phyloP scores from a whole-genome alignment of 495 filamentous ascomycete species.

The Xylaria acuta region DNA sequence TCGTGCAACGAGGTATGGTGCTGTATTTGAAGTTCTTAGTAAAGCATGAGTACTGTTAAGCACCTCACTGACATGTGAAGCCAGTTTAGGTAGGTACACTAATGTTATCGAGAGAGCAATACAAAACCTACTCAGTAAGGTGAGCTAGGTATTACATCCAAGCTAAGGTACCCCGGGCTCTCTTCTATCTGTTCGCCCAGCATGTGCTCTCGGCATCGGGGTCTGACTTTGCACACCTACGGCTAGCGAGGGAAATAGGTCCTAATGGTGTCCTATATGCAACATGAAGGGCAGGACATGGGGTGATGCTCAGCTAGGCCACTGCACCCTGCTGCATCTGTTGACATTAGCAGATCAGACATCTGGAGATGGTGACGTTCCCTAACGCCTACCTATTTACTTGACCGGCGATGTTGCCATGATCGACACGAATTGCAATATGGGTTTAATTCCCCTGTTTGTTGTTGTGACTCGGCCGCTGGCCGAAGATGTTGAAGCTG shows the following conservation, averaged over 20 bases:
- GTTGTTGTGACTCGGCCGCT: neutral
- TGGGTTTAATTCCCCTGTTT: neutral
- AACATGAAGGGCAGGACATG: neutral
- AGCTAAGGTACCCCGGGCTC: too few species aligned
- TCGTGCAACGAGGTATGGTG: too few species aligned
- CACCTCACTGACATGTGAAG: neutral
- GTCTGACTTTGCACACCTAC: neutral
- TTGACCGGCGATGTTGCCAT: conserved; percentile 1
- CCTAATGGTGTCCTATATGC: too few species aligned
- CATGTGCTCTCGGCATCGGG: too few species aligned
- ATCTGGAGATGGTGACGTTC: neutral
- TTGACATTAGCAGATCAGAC: neutral
- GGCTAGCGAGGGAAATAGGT: neutral
- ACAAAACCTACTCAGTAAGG: too few species aligned
- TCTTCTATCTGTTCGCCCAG: too few species aligned
- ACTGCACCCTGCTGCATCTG: neutral
- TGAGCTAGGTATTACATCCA: too few species aligned
- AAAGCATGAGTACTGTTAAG: neutral
- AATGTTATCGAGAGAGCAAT: neutral
- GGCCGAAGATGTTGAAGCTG: neutral
- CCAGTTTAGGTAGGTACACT: neutral
- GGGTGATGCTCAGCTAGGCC: neutral
- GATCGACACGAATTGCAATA: conserved; percentile 6
- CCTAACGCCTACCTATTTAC: neutral
- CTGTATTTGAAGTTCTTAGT: neutral